These are phyloP conservation scores for Limnanthes douglasii DNA, from an alignment of 345 rosid genomes.

Conservation along the genomic window DNA sequence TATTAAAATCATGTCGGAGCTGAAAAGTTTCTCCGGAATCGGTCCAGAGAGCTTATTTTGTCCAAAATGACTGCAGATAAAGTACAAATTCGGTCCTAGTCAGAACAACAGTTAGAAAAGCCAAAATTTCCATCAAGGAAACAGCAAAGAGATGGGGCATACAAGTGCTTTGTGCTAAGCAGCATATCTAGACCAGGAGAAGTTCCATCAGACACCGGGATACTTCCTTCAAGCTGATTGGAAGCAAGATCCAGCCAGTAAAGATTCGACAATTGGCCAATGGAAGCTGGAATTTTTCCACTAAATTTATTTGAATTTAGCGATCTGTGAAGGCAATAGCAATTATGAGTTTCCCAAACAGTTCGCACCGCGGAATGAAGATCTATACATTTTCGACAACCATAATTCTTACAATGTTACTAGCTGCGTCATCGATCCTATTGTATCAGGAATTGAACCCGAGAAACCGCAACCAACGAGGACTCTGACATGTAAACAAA, in stretches of 20 bases:
- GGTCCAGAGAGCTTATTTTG: constrained; percentile 49
- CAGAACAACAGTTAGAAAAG: constrained; percentile 1
- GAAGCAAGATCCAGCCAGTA: constrained; percentile 84
- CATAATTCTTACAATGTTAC: constrained; percentile 30
- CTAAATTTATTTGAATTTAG: constrained; percentile 54
- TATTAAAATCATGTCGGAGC: constrained; percentile 40
- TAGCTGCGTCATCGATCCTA: constrained; percentile 45
- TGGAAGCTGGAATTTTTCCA: constrained; percentile 61
- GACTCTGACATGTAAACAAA: constrained; percentile 24
- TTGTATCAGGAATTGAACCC: constrained; percentile 52
- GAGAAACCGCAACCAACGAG: constrained; percentile 62
- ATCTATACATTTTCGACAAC: background rate
- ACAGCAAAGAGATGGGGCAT: constrained; percentile 11
- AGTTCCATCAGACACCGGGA: constrained; percentile 65
- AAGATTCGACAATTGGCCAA: constrained; percentile 47
- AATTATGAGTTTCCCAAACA: constrained; percentile 1
- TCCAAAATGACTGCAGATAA: constrained; percentile 54
- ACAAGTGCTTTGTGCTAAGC: constrained; percentile 63
- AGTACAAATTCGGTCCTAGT: constrained; percentile 1
- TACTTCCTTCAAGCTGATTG: constrained; percentile 47
- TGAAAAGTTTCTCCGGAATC: constrained; percentile 53
- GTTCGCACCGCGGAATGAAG: background rate
- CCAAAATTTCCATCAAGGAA: background rate
- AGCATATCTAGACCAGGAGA: constrained; percentile 75
- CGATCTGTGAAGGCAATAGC: constrained; percentile 33